Evolutionary conservation across 2,329 filamentous ascomycete genomes (phyloP).

Genomic region (Alternaria arborescens): DNA sequence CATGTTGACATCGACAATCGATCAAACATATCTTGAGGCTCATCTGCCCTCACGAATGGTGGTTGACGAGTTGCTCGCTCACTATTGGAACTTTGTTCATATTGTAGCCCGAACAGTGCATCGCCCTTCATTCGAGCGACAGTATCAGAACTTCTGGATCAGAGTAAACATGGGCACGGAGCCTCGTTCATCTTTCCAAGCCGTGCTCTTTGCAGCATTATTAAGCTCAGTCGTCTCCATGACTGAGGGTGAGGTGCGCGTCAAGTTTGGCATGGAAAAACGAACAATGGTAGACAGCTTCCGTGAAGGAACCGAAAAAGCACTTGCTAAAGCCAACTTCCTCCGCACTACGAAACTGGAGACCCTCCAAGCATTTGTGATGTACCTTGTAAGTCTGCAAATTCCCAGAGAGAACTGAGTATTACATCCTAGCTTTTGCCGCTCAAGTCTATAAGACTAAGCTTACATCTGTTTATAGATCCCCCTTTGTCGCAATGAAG

Average conservation of each 20-base stretch:
- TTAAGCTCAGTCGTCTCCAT: conserved; percentile 75
- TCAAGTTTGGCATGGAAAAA: conserved; percentile 66
- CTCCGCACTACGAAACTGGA: conserved; percentile 76
- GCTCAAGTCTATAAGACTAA: neutral
- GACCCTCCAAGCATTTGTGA: conserved; percentile 78
- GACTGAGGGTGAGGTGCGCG: conserved; percentile 61
- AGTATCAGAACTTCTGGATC: conserved; percentile 73
- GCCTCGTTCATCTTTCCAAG: conserved; percentile 70
- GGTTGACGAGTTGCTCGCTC: conserved; percentile 69
- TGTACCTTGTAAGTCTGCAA: conserved; percentile 70
- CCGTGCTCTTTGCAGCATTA: conserved; percentile 73
- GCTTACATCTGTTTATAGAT: conserved; percentile 58
- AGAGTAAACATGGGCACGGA: conserved; percentile 67
- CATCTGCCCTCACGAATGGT: conserved; percentile 67
- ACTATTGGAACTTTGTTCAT: conserved; percentile 75
- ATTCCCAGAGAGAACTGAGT: too few species aligned
- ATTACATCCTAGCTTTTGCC: neutral
- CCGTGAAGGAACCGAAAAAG: conserved; percentile 68
- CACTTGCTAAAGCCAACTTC: conserved; percentile 74
- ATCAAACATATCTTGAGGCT: conserved; percentile 60
- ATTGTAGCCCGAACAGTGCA: conserved; percentile 74
- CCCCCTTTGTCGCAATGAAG: conserved; percentile 74
- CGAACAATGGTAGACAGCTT: conserved; percentile 65
- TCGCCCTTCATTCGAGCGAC: conserved; percentile 69
- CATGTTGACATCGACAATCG: conserved; percentile 66